Conservation (phyloP, 2,329 filamentous ascomycete genomes). For the Aspergillus sclerotialis region DNA sequence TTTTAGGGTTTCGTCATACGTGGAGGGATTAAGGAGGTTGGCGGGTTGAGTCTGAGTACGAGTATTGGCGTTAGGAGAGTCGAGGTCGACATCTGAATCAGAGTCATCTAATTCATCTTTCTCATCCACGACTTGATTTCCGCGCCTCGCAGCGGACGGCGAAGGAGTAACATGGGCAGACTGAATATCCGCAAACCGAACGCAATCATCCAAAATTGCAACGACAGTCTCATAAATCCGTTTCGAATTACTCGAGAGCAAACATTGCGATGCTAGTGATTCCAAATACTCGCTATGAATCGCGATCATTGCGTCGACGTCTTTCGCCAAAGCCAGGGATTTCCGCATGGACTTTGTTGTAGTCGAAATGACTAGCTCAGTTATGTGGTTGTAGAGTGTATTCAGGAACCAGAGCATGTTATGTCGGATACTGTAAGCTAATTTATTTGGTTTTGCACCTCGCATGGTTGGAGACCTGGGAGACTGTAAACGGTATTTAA, state of each 20-base stretch:
- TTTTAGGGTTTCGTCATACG: too few relatives aligned
- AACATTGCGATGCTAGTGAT: conserved; percentile 59
- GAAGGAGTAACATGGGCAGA: not conserved
- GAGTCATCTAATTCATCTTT: too few relatives aligned
- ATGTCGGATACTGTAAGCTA: conserved; percentile 50
- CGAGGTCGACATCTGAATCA: not conserved
- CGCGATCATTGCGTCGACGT: conserved; percentile 74
- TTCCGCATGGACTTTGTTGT: conserved; percentile 51
- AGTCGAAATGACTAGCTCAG: conserved; percentile 62
- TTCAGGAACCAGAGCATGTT: conserved; percentile 72
- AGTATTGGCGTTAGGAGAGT: not conserved
- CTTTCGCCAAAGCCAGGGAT: conserved; percentile 54
- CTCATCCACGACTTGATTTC: too few relatives aligned
- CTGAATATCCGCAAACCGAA: conserved; percentile 61
- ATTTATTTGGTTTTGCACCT: conserved; percentile 29
- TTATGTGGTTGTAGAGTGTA: conserved; percentile 67
- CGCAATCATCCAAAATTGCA: conserved; percentile 67
- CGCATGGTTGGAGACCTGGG: conserved; percentile 23
- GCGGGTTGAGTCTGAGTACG: not conserved
- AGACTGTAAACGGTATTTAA: conserved; percentile 40
- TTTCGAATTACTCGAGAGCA: conserved; percentile 61
- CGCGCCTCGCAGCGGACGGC: not conserved
- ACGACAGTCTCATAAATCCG: conserved; percentile 67
- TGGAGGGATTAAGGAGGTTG: too few relatives aligned
- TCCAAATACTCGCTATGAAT: conserved; percentile 60